Base-by-base conservation (phyloP, 2,329 filamentous ascomycete species). In the Neoscytalidium dimidiatum region DNA sequence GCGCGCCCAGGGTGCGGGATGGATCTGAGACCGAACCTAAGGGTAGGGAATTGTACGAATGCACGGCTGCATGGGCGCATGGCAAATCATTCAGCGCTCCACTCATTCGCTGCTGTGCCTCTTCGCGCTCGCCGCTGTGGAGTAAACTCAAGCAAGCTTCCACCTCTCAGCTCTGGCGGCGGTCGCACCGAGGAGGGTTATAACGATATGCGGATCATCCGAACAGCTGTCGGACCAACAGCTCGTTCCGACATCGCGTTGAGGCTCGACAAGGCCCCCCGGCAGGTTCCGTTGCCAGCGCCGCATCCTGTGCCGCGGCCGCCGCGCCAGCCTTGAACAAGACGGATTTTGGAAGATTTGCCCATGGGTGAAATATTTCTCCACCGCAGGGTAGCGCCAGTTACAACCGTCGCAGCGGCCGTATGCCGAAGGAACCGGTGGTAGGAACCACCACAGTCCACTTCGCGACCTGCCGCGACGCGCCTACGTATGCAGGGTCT, bases 141-240 rank as follows among this genome's bases (percentile, higher is more conserved):
- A 60, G 56, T 46, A 43, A 23, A 23, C 33, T 21, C 33, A 29
- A 33, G 35, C 35, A 26, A 26, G 33, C 13, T 23, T 41, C 14
- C 21, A 14, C 53, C 23, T 29, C 9, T 52, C 43, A 52, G 49
- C 49, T 52, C 17, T 52, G 58, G 44, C 33, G 43, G 58, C 58
- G 58, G 13, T 17, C 44, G 29, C 58, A 14, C 26, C 60, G 33
- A n/a, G 38, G 46, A 21, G 38, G 61, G 49, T 53, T 46, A 53
- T 53, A 53, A 53, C 61, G 61, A 63, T 63, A 53, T 53, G 61
- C 61, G 46, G 48, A 63, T 53, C 48, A 53, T 63, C 61, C 35
- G 48, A 43, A 52, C 31, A 31, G 11, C 35, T 46, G 46, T 29
- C 61, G 48, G 61, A 53, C 48, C 61, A 41, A 31, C 61, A 44